Base-by-base conservation (phyloP, 2,329 filamentous ascomycete genomes). In the Tolypocladium album region DNA sequence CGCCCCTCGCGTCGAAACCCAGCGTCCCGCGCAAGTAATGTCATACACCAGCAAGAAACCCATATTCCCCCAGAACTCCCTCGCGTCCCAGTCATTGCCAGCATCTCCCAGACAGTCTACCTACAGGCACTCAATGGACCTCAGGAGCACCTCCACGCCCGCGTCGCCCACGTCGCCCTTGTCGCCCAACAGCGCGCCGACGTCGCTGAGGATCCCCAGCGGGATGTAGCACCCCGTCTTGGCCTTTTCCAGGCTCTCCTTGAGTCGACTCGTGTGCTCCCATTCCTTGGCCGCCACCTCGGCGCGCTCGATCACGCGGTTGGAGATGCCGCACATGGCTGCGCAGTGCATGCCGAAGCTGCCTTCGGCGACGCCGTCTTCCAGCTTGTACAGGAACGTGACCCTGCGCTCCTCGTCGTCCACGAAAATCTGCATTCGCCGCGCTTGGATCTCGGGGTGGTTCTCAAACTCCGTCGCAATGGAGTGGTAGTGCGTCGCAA, bases 271-370 rank as follows among this genome's bases (percentile, higher is more conserved):
- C 0, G 94, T 97, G 73, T 97, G 92, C 76, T 99, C 94, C 92
- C 94, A 97, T 68, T 92, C 90, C 66, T 82, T 86, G 1, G 94
- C 94, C 7, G 94, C 94, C 27, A 87, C 84, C 74, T 99, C 94
- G 0, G 94, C 94, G 27, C 88, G 79, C 69, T 92, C 87, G 63
- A 99, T 91, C 20, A 99, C 86, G 59, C 87, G 87, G 53, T 79
- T 79, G 0, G 91, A 85, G 64, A 99, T 97, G 1, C 94, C 94
- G 68, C 94, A 99, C 94, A 99, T 99, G 62, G 91, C 88, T 1
- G 94, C 94, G 71, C 94, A 99, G 73, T 99, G 94, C 94, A 99
- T 99, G 67, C 94, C 94, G 69, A 97, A 99, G 69, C 90, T 96
- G 20, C 94, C 94, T 73, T 97, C 92, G 0, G 94, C 94, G 12